phyloP scores from a whole-genome alignment of 805 yeast genomes.

The Saccharomyces eubayanus region DNA sequence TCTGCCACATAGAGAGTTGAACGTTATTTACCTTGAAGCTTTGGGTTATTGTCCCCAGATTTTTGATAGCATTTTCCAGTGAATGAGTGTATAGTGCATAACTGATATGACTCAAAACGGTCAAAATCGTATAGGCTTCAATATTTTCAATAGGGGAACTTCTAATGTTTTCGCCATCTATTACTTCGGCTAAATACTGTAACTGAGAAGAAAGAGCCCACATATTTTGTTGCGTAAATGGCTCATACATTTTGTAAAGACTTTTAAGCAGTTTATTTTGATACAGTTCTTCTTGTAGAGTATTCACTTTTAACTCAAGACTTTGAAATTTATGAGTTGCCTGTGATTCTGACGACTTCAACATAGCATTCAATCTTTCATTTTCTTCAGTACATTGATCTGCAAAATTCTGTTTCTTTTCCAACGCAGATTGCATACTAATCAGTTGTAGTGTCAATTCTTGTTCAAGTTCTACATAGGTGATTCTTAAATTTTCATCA shows the following conservation, averaged over 20 bases:
- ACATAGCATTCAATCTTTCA: not conserved
- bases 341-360: not conserved
- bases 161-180: slow-evolving; percentile 1
- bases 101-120: not conserved
- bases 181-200: slow-evolving; percentile 1
- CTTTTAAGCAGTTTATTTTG: not conserved
- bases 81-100: not conserved
- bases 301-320: not conserved
- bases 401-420: not conserved
- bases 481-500: not conserved
- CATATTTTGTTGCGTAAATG: not conserved
- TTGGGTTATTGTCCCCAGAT: not conserved
- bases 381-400: not conserved
- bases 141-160: not conserved
- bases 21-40: not conserved
- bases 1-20: not conserved
- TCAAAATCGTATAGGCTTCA: not conserved
- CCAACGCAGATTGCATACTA: not conserved
- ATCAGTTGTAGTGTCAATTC: not conserved
- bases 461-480: slow-evolving; percentile 1
- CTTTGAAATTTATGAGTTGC: not conserved
- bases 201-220: slow-evolving; percentile 1
- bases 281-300: not conserved
- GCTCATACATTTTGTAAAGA: not conserved
- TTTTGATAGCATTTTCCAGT: slow-evolving; percentile 4